phyloP scores from a whole-genome alignment of 345 rosid genomes.

The Brassica juncea region DNA sequence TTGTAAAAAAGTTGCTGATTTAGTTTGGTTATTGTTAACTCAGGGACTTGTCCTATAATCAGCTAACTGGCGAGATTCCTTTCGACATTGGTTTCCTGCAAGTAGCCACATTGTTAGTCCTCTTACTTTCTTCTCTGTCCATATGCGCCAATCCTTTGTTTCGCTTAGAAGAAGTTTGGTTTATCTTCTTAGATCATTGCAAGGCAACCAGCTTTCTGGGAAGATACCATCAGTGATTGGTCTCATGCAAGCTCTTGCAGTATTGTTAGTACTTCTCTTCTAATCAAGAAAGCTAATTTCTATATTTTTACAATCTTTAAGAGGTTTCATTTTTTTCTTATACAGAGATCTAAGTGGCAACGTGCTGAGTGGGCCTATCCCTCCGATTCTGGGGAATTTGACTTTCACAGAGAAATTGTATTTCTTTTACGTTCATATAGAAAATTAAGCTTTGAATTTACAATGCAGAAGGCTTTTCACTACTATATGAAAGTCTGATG shows the following conservation, averaged over 20 bases:
- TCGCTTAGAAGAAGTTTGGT: neutral
- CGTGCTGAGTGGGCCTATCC: slow-evolving; percentile 79
- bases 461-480: neutral
- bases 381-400: slow-evolving; percentile 87
- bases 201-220: slow-evolving; percentile 82
- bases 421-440: neutral
- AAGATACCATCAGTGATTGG: slow-evolving; percentile 94
- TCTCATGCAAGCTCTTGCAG: slow-evolving; percentile 99
- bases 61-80: slow-evolving; percentile 85
- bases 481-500: slow-evolving; percentile 5
- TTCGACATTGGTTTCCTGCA: slow-evolving; percentile 97
- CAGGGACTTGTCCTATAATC: slow-evolving; percentile 97
- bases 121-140: neutral
- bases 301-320: neutral
- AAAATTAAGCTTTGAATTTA: neutral
- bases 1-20: neutral
- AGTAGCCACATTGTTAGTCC: slow-evolving; percentile 88
- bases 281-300: neutral
- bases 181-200: slow-evolving; percentile 70
- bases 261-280: slow-evolving; percentile 61
- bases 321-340: neutral
- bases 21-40: slow-evolving; percentile 22
- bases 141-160: neutral
- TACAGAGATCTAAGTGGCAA: slow-evolving; percentile 90
- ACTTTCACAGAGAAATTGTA: slow-evolving; percentile 93